Base-by-base conservation (phyloP, 148 eudicot genomes). In the Rhododendron ferrugineum region DNA sequence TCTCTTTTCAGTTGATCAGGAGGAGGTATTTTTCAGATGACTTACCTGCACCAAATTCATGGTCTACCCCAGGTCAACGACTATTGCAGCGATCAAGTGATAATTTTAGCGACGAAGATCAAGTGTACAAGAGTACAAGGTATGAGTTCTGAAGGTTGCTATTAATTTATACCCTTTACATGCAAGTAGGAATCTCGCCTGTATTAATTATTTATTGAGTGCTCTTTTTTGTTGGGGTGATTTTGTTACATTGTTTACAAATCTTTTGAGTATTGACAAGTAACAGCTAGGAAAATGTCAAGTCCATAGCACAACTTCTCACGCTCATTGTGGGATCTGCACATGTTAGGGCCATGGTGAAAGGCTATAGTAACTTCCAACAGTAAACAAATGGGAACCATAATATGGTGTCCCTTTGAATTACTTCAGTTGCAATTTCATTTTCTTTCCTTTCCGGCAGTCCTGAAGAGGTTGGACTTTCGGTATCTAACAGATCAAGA, bases 21-120 rank as follows among this genome's bases (percentile, higher is more conserved):
- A 90, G 97, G 90, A 93, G 99, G 88, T 96, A 96, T 87, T 95
- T 93, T 85, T 89, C 98, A 37, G 97, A 94, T 87, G 93, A 93
- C 44, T 85, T 93, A 81, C 91, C 95, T 77, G 84, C 94, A 64
- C 85, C 98, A 81, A 92, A 87, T 82, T 90, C 94, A 56, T 96
- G 98, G 99, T 89, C 95, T 56, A 78, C 90, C 84, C 89, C 93
- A 23, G 86, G 87, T 72, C 90, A 87, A 80, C 87, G 92, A 85
- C 80, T 94, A 72, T 83, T 89, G 78, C 76, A 87, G 81, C 91
- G 85, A 40, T 88, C 94, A 3, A 84, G 86, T 82, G 98, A 93
- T 86, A 93, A 85, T 87, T 83, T 82, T 80, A 91, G 88, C 77
- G 89, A 89, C 13, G 93, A 94, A 32, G 94, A 96, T 91, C 94